A percentile compares a stretch with the other conserved stretches of the same genome.
phyloP scores from a whole-genome alignment of 768 basidiomycete genomes.

The Lepiota venenata region DNA sequence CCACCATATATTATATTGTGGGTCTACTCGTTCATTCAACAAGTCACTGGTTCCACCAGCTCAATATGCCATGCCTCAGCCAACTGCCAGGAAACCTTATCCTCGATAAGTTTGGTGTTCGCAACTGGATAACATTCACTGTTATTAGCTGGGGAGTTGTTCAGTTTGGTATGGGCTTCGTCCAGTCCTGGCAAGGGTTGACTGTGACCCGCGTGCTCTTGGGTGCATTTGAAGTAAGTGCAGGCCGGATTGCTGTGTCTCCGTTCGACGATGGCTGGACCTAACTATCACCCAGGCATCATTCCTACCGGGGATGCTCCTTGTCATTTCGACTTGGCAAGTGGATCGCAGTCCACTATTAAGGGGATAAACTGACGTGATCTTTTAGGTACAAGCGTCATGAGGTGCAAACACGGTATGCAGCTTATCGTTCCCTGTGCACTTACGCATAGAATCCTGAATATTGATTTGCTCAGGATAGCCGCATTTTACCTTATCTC shows the following conservation, averaged over 20 bases:
- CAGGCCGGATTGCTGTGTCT: not conserved
- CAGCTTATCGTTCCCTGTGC: not conserved
- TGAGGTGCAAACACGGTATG: conserved; percentile 42
- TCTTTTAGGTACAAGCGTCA: conserved; percentile 39
- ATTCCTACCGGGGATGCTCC: conserved; percentile 13
- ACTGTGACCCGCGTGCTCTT: conserved; percentile 24
- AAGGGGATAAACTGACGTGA: not conserved
- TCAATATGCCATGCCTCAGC: conserved; percentile 14
- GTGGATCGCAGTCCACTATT: not conserved
- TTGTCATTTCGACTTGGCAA: conserved; percentile 14
- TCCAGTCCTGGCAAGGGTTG: conserved; percentile 25
- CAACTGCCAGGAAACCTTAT: conserved; percentile 30
- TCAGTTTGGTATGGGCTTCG: conserved; percentile 31
- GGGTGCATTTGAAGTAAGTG: conserved; percentile 27
- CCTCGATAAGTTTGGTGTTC: conserved; percentile 22
- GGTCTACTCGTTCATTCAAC: not conserved
- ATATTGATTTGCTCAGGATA: conserved; percentile 22
- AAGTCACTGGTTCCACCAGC: not conserved
- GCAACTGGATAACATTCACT: conserved; percentile 25
- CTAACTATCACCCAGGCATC: conserved; percentile 9
- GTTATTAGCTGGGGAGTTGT: conserved; percentile 27
- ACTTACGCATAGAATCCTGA: not conserved
- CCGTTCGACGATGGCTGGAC: not conserved
- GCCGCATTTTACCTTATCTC: conserved; percentile 39
- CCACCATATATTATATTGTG: conserved; percentile 25